phyloP scores from a whole-genome alignment of 2,329 filamentous ascomycete genomes.

The Rhinocladiella mackenziei region DNA sequence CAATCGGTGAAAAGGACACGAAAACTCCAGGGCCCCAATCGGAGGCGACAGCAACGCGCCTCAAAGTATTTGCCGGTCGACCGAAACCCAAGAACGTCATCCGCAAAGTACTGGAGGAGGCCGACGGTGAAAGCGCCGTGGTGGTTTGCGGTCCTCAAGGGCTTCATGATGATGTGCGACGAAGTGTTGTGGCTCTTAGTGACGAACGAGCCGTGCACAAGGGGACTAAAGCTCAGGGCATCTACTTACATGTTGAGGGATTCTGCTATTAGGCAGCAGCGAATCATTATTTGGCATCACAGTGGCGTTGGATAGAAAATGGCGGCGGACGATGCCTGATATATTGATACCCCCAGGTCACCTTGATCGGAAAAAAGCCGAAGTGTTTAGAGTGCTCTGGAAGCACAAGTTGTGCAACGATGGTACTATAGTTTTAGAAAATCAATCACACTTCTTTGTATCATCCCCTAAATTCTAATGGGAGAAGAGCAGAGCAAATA shows the following conservation, averaged over 20 bases:
- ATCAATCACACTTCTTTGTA: too few relatives aligned
- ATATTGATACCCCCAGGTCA: constrained; percentile 12
- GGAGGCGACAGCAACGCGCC: constrained; percentile 30
- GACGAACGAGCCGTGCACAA: constrained; percentile 66
- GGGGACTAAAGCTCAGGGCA: constrained; percentile 62
- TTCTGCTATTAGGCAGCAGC: constrained; percentile 46
- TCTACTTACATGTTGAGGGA: constrained; percentile 57
- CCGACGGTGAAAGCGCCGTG: constrained; percentile 59
- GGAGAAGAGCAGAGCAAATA: too few relatives aligned
- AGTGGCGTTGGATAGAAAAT: constrained; percentile 9
- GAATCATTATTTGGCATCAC: constrained; percentile 9
- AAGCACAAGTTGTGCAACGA: too few relatives aligned
- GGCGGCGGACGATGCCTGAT: too few relatives aligned
- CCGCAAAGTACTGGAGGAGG: constrained; percentile 53
- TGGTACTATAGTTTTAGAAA: too few relatives aligned
- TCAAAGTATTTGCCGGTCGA: constrained; percentile 46
- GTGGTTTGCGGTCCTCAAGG: constrained; percentile 59
- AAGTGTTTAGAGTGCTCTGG: too few relatives aligned
- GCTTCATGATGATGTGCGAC: constrained; percentile 53
- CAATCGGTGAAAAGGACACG: constrained; percentile 7
- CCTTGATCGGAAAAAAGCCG: too few relatives aligned
- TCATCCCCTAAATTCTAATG: too few relatives aligned
- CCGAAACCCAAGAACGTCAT: constrained; percentile 52
- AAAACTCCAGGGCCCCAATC: not conserved
- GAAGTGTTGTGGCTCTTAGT: constrained; percentile 53